Evolutionary conservation across 768 basidiomycete genomes (phyloP).

Genomic region (Coprinopsis sp.): DNA sequence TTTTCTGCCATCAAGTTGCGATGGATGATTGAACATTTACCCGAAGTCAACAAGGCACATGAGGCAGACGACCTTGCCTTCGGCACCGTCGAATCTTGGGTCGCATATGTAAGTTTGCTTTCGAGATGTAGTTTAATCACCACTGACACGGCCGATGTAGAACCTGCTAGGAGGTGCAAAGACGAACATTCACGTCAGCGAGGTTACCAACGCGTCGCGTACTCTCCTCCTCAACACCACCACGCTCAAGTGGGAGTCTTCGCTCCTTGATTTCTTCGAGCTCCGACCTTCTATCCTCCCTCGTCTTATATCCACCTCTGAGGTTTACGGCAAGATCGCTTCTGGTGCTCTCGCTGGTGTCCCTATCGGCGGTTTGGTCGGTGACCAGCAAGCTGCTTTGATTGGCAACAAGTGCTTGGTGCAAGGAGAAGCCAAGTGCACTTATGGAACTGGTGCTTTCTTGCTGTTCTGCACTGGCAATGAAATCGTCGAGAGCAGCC

Average conservation of each 20-base stretch:
- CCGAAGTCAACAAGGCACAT: constrained; percentile 72
- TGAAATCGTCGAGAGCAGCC: constrained; percentile 77
- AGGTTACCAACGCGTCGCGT: constrained; percentile 94
- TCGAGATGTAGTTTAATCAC: too few species aligned
- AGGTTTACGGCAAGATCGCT: constrained; percentile 81
- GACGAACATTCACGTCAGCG: constrained; percentile 75
- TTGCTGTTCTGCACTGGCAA: constrained; percentile 90
- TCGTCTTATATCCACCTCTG: constrained; percentile 83
- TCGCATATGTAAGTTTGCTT: constrained; percentile 77
- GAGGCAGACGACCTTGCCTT: constrained; percentile 78
- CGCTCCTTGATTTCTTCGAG: constrained; percentile 83
- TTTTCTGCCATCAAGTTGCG: constrained; percentile 95
- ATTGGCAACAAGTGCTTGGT: constrained; percentile 93
- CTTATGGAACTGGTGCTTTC: constrained; percentile 97
- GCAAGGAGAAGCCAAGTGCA: constrained; percentile 95
- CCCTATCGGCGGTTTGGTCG: constrained; percentile 87
- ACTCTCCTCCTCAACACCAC: constrained; percentile 86
- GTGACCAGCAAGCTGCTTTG: constrained; percentile 97
- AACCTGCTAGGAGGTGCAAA: constrained; percentile 78
- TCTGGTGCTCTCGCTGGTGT: constrained; percentile 66
- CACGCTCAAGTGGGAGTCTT: constrained; percentile 78
- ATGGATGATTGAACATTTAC: constrained; percentile 92
- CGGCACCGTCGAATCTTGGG: constrained; percentile 97
- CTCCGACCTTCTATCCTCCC: constrained; percentile 77
- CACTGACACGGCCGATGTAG: constrained; percentile 4